Percentiles rank a stretch among this genome's conserved stretches.
Conservation (phyloP, 2,329 filamentous ascomycete species). For the Exophiala lecanii-corni region DNA sequence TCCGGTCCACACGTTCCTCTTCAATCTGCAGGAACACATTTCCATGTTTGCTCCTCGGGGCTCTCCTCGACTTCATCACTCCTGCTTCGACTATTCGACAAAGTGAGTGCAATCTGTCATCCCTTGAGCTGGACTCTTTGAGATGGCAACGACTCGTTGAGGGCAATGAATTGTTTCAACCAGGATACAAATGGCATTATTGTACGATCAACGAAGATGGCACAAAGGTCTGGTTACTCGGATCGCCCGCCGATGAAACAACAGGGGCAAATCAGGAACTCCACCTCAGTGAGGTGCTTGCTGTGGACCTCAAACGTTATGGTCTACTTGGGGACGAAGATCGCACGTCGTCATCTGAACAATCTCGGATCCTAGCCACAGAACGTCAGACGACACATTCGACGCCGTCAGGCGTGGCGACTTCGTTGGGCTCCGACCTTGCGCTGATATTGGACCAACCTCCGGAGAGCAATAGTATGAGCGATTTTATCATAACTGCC, state of each 20-base stretch:
- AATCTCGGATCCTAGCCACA: conserved; percentile 45
- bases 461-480: conserved; percentile 70
- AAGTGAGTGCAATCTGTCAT: conserved; percentile 84
- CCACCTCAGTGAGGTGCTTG: conserved; percentile 89
- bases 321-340: conserved; percentile 81
- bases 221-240: conserved; percentile 95
- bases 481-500: conserved; percentile 88
- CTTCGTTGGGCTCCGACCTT: conserved; percentile 75
- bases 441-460: conserved; percentile 81
- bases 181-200: conserved; percentile 96
- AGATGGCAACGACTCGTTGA: conserved; percentile 95
- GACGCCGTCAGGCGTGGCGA: conserved; percentile 28
- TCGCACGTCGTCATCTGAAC: conserved; percentile 48
- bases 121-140: conserved; percentile 77
- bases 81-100: conserved; percentile 81
- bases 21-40: conserved; percentile 87
- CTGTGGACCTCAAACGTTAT: conserved; percentile 86
- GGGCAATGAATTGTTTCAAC: conserved; percentile 85
- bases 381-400: conserved; percentile 52
- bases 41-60: conserved; percentile 90
- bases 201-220: conserved; percentile 93
- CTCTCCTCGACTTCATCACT: conserved; percentile 88
- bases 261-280: conserved; percentile 75
- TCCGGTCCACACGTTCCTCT: conserved; percentile 81
- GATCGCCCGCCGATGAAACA: conserved; percentile 73